Base-by-base conservation (phyloP, 129 eudicot species). In the Pseudognaphalium luteoalbum region DNA sequence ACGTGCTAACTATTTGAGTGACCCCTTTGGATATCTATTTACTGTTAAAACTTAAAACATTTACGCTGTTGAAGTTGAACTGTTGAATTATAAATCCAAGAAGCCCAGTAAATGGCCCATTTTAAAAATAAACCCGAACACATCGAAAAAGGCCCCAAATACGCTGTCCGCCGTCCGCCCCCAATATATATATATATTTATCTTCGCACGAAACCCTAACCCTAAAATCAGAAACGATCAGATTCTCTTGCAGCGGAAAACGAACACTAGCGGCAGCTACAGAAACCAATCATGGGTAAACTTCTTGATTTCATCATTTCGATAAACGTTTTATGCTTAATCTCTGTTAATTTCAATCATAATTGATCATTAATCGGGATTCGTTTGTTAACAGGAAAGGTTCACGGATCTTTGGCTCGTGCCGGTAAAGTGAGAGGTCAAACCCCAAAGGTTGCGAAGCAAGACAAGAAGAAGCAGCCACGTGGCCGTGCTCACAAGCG, bases 381-480 rank as follows among this genome's bases (percentile, higher is more conserved):
- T 14, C 2, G 25, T 20, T 19, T 35, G 41, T 35, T 16, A 34
- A 47, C 82, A 86, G 90, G 88, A 42, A 86, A 86, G 82, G 90
- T 86, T 39, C 87, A 83, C 65, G 88, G 90, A 71, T 84, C 90
- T 41, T 71, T 86, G 79, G 90, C 90, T 19, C 87, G 87, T 77
- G 90, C 87, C 9, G 90, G 90, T 14, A 83, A 86, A 59, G 90
- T 86, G 65, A 86, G 90, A 56, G 90, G 90, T 14, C 90, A 84
- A 68, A 86, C 88, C 33, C 90, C 86, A 0, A 86, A 86, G 84
- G 90, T 86, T n/a, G 88, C 90, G 16, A 86, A 86, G 73, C 90
- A 83, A 75, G 90, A 83, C 82, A 86, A 86, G 86, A 86, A 86
- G 90, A 86, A 84, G 81, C 74, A 86, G 86, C 90, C 90, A 4